Conservation (phyloP, 306 rosid species). For the Fragaria iinumae region DNA sequence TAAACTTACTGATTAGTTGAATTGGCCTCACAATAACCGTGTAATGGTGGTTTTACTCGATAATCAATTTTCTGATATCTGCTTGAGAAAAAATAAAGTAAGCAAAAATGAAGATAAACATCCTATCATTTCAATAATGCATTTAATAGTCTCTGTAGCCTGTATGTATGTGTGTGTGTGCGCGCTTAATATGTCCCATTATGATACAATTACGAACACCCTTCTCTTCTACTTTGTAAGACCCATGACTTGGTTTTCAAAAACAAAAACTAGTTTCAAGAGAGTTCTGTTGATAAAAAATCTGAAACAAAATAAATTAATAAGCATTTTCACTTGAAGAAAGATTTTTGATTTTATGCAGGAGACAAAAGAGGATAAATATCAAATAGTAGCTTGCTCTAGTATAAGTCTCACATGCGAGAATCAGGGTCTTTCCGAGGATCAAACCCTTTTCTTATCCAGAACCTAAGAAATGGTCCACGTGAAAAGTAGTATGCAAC, state of each 20-base stretch:
- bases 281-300: neutral
- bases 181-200: neutral
- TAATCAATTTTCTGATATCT: conserved; percentile 84
- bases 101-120: conserved; percentile 11
- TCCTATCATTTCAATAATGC: neutral
- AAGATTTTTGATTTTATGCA: neutral
- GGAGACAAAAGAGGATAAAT: neutral
- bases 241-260: neutral
- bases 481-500: conserved; percentile 90
- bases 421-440: conserved; percentile 83
- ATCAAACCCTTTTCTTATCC: conserved; percentile 95
- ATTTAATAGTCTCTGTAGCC: neutral
- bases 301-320: neutral
- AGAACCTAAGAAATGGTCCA: conserved; percentile 88
- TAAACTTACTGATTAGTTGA: conserved; percentile 58
- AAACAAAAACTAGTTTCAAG: neutral
- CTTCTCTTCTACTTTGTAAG: neutral
- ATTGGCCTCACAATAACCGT: conserved; percentile 66
- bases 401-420: conserved; percentile 58
- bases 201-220: neutral
- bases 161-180: neutral
- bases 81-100: conserved; percentile 29
- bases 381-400: conserved; percentile 2
- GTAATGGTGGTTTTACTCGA: conserved; percentile 72
- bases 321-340: neutral